These are phyloP conservation scores for Dryadomyces sulphureus DNA, from an alignment of 2,329 filamentous ascomycete species.

Conservation along the genomic window DNA sequence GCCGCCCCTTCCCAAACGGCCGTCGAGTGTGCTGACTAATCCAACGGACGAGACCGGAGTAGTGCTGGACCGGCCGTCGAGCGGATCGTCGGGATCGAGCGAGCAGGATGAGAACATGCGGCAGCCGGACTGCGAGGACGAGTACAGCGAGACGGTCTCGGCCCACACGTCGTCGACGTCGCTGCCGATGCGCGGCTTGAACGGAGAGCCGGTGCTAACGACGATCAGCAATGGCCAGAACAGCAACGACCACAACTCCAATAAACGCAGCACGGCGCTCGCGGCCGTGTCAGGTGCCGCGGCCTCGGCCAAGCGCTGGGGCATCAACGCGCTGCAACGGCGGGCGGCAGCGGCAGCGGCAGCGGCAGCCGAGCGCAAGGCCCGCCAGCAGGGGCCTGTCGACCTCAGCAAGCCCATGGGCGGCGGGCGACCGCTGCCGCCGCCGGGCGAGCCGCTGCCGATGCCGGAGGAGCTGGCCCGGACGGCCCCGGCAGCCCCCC, in stretches of 20 bases:
- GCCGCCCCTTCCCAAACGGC: neutral
- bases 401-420: conserved; percentile 58
- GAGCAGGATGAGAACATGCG: no score
- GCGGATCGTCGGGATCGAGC: neutral
- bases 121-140: conserved; percentile 1
- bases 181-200: neutral
- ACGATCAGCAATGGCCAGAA: neutral
- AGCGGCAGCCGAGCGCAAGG: conserved; percentile 5
- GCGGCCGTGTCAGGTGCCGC: conserved; percentile 40
- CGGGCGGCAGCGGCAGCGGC: conserved; percentile 13
- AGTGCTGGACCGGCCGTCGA: no score
- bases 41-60: no score
- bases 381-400: neutral
- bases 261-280: conserved; percentile 31
- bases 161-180: neutral
- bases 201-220: neutral
- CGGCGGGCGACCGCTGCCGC: conserved; percentile 66
- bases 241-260: neutral
- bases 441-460: conserved; percentile 66
- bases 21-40: no score
- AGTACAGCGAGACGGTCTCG: neutral
- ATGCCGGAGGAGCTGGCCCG: conserved; percentile 26
- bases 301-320: conserved; percentile 42
- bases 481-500: neutral
- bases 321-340: conserved; percentile 39